Conservation (phyloP, 257 asterid genomes). For the Salvia rosmarinus region DNA sequence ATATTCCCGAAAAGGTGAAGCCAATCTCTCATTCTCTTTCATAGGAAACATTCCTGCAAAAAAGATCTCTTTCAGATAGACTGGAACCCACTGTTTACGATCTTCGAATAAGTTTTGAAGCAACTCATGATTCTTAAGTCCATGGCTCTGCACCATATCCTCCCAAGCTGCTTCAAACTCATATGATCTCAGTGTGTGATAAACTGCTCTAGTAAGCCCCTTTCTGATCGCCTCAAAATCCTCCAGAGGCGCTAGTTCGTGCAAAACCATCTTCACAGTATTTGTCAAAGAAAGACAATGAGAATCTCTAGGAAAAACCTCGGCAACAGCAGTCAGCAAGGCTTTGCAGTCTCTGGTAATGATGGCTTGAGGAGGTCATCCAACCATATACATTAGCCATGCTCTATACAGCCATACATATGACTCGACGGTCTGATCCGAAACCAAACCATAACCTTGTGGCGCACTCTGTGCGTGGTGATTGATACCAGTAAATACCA, state of each 20-base stretch:
- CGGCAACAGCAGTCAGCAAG: slow-evolving; percentile 53
- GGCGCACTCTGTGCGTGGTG: slow-evolving; percentile 57
- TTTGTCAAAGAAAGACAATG: slow-evolving; percentile 49
- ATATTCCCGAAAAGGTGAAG: slow-evolving; percentile 49
- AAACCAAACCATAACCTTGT: slow-evolving; percentile 64
- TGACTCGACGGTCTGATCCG: slow-evolving; percentile 48
- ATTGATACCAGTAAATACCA: slow-evolving; percentile 55
- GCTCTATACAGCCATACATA: slow-evolving; percentile 62
- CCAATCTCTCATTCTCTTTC: slow-evolving; percentile 38
- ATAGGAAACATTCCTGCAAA: slow-evolving; percentile 45
- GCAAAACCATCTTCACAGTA: slow-evolving; percentile 40
- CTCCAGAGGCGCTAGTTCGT: slow-evolving; percentile 38
- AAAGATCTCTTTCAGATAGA: slow-evolving; percentile 52
- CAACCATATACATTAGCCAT: slow-evolving; percentile 69
- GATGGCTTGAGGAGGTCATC: slow-evolving; percentile 57
- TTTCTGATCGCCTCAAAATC: slow-evolving; percentile 40
- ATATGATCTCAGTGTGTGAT: slow-evolving; percentile 40
- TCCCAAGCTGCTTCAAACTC: slow-evolving; percentile 70
- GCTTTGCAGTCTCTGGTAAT: slow-evolving; percentile 40
- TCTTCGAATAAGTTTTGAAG: slow-evolving; percentile 50
- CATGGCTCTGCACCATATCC: slow-evolving; percentile 41
- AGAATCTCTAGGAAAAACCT: slow-evolving; percentile 61
- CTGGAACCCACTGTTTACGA: slow-evolving; percentile 65
- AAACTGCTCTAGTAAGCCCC: slow-evolving; percentile 41
- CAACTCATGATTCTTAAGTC: slow-evolving; percentile 44